Evolutionary conservation across 257 asterid genomes (phyloP).

Genomic region (Solanum bulbocastanum): DNA sequence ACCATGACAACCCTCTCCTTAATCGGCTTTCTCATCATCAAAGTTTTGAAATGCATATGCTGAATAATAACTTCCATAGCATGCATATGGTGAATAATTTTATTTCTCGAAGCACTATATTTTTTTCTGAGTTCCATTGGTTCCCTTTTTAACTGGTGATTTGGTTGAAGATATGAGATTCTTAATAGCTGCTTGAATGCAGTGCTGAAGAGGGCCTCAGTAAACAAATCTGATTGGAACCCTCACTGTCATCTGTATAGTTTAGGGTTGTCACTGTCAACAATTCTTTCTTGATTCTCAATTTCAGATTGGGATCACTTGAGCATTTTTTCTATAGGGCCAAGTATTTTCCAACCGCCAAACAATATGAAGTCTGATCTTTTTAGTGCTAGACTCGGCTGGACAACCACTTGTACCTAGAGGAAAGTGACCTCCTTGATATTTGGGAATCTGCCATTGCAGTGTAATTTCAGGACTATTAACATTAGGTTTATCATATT

Average conservation of each 20-base stretch:
- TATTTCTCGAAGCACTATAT: not conserved
- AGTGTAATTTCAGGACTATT: not conserved
- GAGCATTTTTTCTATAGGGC: not conserved
- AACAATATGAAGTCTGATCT: not conserved
- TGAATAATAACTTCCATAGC: not conserved
- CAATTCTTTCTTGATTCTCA: not conserved
- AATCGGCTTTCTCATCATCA: not conserved
- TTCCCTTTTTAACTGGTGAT: not conserved
- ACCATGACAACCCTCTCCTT: not conserved
- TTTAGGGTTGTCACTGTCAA: not conserved
- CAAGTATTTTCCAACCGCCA: not conserved
- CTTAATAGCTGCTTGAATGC: not conserved
- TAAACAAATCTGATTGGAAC: not conserved
- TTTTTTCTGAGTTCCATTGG: not conserved
- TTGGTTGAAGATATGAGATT: not conserved
- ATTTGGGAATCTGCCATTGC: not conserved
- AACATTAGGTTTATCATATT: not conserved
- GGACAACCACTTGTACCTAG: not conserved
- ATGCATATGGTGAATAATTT: not conserved
- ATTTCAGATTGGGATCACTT: not conserved
- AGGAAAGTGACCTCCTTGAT: not conserved
- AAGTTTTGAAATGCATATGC: not conserved
- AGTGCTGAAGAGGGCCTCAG: not conserved
- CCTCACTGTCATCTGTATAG: not conserved
- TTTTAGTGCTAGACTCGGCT: not conserved